A percentile compares a stretch with the other conserved stretches of the same genome.
Evolutionary conservation across 306 rosid species (phyloP).

Genomic region (Geum urbanum): DNA sequence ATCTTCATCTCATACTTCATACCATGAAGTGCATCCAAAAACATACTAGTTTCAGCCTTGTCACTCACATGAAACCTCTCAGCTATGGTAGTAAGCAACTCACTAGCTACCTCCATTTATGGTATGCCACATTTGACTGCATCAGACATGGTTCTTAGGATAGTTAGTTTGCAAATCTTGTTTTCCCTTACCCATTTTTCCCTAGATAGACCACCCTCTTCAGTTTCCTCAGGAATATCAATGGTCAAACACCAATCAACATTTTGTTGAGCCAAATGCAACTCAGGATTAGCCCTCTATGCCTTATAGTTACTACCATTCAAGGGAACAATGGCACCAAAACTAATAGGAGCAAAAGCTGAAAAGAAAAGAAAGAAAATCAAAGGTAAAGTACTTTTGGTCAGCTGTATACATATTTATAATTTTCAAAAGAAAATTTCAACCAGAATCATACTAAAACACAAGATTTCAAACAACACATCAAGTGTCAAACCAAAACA

Average conservation of each 20-base stretch:
- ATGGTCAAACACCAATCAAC: not conserved
- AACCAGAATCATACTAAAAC: too few species aligned
- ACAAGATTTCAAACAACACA: too few species aligned
- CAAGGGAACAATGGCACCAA: not conserved
- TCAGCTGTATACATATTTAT: too few species aligned
- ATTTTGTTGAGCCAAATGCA: not conserved
- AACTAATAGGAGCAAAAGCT: too few species aligned
- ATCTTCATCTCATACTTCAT: not conserved
- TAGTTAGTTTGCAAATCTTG: not conserved
- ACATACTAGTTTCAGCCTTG: not conserved
- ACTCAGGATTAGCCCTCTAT: not conserved
- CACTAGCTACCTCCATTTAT: not conserved
- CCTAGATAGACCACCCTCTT: not conserved
- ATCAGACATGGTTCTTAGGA: not conserved
- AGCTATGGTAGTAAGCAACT: not conserved
- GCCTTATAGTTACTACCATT: not conserved
- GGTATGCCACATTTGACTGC: not conserved
- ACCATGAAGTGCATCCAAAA: not conserved
- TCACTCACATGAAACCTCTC: not conserved
- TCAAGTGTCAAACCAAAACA: too few species aligned
- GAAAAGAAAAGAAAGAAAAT: too few species aligned
- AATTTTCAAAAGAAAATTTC: too few species aligned
- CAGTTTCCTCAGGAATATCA: not conserved
- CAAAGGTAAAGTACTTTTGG: too few species aligned
- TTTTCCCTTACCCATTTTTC: not conserved